These are phyloP conservation scores for Drechslerella stenobrocha DNA, from an alignment of 2,329 filamentous ascomycete genomes.

Conservation along the genomic window DNA sequence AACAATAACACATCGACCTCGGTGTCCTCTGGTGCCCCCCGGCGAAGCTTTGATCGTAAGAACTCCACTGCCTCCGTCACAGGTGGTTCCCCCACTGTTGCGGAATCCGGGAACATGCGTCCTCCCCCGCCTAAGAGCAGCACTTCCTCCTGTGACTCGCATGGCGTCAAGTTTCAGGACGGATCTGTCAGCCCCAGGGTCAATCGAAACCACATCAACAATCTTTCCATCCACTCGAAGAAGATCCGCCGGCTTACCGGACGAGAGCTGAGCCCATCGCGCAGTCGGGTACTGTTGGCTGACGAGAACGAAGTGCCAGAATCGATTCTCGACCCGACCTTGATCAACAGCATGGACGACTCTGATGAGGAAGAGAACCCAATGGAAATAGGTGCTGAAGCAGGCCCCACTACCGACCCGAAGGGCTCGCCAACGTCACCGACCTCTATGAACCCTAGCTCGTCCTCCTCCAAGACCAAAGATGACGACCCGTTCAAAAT, in stretches of 20 bases:
- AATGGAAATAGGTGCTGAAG: conserved; percentile 19
- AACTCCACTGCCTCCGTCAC: conserved; percentile 45
- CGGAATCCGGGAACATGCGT: conserved; percentile 41
- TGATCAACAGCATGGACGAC: conserved; percentile 31
- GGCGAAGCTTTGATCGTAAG: conserved; percentile 46
- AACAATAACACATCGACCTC: conserved; percentile 51
- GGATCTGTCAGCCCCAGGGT: conserved; percentile 46
- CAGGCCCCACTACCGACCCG: neutral
- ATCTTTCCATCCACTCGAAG: conserved; percentile 46
- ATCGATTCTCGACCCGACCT: conserved; percentile 41
- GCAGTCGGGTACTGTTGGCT: conserved; percentile 47
- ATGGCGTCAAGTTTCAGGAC: conserved; percentile 44
- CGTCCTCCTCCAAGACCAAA: conserved; percentile 39
- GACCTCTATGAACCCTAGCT: conserved; percentile 33
- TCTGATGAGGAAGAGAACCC: conserved; percentile 35
- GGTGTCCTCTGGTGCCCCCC: conserved; percentile 34
- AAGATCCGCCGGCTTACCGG: conserved; percentile 41
- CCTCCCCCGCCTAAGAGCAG: conserved; percentile 45
- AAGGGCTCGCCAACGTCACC: conserved; percentile 27
- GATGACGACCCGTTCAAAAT: conserved; percentile 44
- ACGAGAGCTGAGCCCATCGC: conserved; percentile 43
- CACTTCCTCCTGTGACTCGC: conserved; percentile 45
- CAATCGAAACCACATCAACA: conserved; percentile 48
- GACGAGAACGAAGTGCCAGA: conserved; percentile 48
- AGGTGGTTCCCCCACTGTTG: conserved; percentile 36